Evolutionary conservation across 2,329 filamentous ascomycete genomes (phyloP).

Genomic region (Nemania sp.): DNA sequence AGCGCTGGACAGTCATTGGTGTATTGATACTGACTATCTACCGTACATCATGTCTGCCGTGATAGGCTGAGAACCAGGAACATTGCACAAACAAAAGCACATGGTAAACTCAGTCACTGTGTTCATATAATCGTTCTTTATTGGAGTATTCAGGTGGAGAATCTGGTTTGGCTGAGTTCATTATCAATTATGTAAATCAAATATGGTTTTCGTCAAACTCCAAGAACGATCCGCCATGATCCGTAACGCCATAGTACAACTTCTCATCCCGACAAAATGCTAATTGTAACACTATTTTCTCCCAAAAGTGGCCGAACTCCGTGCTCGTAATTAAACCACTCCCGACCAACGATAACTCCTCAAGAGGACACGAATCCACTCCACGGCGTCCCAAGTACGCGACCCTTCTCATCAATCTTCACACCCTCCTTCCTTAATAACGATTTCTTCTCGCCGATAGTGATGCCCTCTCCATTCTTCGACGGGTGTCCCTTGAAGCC

Average conservation of each 20-base stretch:
- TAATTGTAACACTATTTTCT: not conserved
- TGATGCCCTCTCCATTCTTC: conserved; percentile 62
- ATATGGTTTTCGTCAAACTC: not conserved
- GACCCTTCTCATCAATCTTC: conserved; percentile 61
- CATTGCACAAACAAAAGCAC: too few relatives aligned
- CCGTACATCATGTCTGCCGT: too few relatives aligned
- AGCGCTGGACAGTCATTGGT: too few relatives aligned
- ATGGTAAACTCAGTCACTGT: too few relatives aligned
- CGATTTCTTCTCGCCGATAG: conserved; percentile 65
- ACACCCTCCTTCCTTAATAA: conserved; percentile 68
- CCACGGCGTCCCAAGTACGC: conserved; percentile 62
- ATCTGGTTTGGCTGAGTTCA: too few relatives aligned
- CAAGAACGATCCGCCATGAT: not conserved
- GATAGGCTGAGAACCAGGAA: too few relatives aligned
- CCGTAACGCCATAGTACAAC: not conserved
- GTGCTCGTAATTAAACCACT: not conserved
- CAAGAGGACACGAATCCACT: conserved; percentile 40
- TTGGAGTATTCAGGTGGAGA: too few relatives aligned
- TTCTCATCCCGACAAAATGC: not conserved
- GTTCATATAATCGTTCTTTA: too few relatives aligned
- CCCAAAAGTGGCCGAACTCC: not conserved
- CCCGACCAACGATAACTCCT: not conserved
- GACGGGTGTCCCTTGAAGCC: conserved; percentile 72
- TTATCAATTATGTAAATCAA: too few relatives aligned
- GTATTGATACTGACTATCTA: too few relatives aligned